Evolutionary conservation across 2,329 filamentous ascomycete species (phyloP).

Genomic region (Penicillium sp.): DNA sequence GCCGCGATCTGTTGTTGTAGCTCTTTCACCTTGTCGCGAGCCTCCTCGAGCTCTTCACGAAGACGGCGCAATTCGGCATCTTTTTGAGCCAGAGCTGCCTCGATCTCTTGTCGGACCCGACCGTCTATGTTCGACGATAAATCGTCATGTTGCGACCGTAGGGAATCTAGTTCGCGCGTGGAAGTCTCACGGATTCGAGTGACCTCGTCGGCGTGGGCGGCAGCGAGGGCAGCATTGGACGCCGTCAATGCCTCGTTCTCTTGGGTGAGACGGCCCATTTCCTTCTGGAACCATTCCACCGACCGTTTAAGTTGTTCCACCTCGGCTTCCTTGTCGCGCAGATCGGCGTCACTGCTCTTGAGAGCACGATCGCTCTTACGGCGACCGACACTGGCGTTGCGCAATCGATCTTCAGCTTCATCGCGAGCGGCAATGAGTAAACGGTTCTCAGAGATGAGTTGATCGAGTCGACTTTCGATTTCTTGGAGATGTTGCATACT

Average conservation of each 20-base stretch:
- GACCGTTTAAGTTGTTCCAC: conserved; percentile 76
- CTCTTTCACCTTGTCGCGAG: conserved; percentile 57
- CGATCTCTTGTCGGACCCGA: conserved; percentile 57
- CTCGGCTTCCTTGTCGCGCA: conserved; percentile 79
- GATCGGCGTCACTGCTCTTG: conserved; percentile 60
- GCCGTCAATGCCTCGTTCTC: conserved; percentile 74
- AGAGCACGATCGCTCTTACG: conserved; percentile 54
- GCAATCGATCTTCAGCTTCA: conserved; percentile 61
- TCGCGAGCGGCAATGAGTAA: conserved; percentile 67
- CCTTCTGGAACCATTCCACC: conserved; percentile 72
- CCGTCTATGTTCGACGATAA: conserved; percentile 60
- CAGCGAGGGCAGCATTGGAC: conserved; percentile 69
- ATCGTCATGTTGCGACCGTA: conserved; percentile 59
- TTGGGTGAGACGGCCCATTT: conserved; percentile 73
- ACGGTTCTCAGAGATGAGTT: conserved; percentile 79
- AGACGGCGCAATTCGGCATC: conserved; percentile 77
- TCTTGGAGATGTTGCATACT: conserved; percentile 92
- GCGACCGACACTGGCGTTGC: conserved; percentile 51
- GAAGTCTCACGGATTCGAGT: conserved; percentile 61
- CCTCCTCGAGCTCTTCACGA: conserved; percentile 69
- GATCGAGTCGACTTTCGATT: conserved; percentile 77
- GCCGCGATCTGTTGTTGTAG: conserved; percentile 57
- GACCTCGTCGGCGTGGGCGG: conserved; percentile 66
- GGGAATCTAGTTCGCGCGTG: conserved; percentile 62
- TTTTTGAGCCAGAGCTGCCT: conserved; percentile 66